These are phyloP conservation scores for Agarophyton chilense DNA, from an alignment of 23 red algal genomes.

Conservation along the genomic window DNA sequence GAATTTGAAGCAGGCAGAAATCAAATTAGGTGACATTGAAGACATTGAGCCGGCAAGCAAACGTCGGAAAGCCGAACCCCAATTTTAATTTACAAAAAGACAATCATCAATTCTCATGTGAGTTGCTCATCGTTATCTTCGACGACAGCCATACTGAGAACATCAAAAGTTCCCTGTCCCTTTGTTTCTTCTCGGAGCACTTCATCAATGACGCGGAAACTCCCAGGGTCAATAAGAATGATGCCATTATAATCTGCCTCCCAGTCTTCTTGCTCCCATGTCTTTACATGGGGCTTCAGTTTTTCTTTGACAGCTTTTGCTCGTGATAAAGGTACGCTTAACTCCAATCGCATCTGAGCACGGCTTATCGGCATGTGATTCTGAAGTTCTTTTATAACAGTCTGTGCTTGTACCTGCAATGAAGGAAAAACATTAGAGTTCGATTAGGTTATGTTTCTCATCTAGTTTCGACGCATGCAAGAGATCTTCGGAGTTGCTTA, in stretches of 20 bases:
- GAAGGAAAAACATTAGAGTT: not conserved
- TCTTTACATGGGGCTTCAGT: conserved; percentile 46
- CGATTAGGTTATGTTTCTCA: not conserved
- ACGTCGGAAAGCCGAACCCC: not conserved
- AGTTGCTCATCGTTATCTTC: conserved; percentile 75
- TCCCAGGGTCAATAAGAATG: conserved; percentile 64
- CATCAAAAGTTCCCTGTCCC: conserved; percentile 71
- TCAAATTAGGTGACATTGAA: not conserved
- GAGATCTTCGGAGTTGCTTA: not conserved
- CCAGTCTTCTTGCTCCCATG: conserved; percentile 73
- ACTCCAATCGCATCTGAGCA: conserved; percentile 72
- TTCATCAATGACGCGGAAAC: conserved; percentile 58
- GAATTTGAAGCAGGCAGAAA: not conserved
- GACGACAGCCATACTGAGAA: conserved; percentile 65
- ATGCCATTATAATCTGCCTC: conserved; percentile 46
- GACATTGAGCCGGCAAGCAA: not conserved
- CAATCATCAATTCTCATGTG: not conserved
- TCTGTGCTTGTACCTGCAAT: conserved; percentile 63
- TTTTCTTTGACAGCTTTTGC: conserved; percentile 54
- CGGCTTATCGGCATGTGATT: conserved; percentile 69
- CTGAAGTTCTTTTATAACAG: conserved; percentile 58
- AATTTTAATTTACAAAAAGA: not conserved
- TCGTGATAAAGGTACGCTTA: conserved; percentile 32
- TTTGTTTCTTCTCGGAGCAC: conserved; percentile 47
- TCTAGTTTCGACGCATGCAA: not conserved